Percentiles rank a stretch among this genome's conserved stretches.
phyloP scores from a whole-genome alignment of 192 early-diverging fungal species.

The Allomyces macrogynus region DNA sequence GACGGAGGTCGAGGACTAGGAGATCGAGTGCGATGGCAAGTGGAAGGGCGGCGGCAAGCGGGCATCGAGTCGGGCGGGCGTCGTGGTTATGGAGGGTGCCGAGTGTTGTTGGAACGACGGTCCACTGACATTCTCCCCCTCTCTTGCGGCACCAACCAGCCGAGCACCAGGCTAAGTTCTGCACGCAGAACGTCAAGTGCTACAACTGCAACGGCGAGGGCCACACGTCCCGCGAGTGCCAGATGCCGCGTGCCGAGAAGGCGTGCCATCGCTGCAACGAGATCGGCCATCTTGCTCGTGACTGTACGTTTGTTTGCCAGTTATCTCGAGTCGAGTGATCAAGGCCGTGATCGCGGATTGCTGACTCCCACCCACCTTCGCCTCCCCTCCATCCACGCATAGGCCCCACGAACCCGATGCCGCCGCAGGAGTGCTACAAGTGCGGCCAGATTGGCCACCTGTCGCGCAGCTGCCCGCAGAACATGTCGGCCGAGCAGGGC shows the following conservation, averaged over 20 bases:
- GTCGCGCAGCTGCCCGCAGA: neutral
- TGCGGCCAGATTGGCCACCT: constrained; percentile 4
- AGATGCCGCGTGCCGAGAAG: neutral
- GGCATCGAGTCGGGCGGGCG: too few relatives aligned
- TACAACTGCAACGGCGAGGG: neutral
- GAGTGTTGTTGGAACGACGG: neutral
- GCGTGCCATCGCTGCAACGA: constrained; percentile 25
- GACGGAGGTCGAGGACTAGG: too few relatives aligned
- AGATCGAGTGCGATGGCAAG: too few relatives aligned
- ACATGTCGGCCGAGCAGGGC: neutral
- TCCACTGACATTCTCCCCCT: neutral
- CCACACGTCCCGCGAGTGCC: neutral
- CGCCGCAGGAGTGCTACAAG: constrained; percentile 21
- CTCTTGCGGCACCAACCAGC: neutral
- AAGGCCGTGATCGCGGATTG: too few relatives aligned
- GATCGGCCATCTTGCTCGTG: constrained; percentile 20
- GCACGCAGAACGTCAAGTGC: neutral
- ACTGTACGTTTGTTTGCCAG: constrained; percentile 16
- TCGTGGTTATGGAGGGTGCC: neutral
- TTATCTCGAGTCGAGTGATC: too few relatives aligned
- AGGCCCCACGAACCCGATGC: constrained; percentile 7
- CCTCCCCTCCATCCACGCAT: neutral
- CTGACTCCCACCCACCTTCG: too few relatives aligned
- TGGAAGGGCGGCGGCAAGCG: too few relatives aligned
- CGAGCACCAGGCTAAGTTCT: neutral